Conservation (phyloP, 2,329 filamentous ascomycete genomes). For the Magnaporthiopsis rhizophila region DNA sequence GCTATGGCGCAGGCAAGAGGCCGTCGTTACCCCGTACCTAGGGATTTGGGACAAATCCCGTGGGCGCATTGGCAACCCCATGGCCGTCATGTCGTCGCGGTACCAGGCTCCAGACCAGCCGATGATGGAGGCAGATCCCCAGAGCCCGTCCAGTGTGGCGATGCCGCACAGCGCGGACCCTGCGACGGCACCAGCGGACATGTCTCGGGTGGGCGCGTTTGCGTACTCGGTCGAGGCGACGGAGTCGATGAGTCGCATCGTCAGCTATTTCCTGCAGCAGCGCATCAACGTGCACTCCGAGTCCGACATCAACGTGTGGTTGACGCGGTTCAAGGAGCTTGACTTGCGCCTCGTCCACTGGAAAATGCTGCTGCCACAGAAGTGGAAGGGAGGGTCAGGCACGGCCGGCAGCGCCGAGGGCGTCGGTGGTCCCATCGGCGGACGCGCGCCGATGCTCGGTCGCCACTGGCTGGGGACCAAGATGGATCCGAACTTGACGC, state of each 20-base stretch:
- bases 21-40: conserved; percentile 25
- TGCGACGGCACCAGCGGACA: conserved; percentile 6
- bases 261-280: conserved; percentile 28
- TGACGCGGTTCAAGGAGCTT: conserved; percentile 32
- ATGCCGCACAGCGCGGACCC: conserved; percentile 6
- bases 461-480: conserved; percentile 12
- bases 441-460: not conserved
- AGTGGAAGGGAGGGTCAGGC: conserved; percentile 12
- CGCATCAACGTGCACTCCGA: conserved; percentile 18
- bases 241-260: conserved; percentile 27
- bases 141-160: not conserved
- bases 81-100: conserved; percentile 16
- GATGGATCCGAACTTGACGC: conserved; percentile 41
- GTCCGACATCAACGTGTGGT: conserved; percentile 22
- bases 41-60: conserved; percentile 25
- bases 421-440: not conserved
- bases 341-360: conserved; percentile 27
- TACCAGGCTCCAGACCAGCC: not conserved
- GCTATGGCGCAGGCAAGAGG: conserved; percentile 22
- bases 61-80: conserved; percentile 20
- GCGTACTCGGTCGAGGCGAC: conserved; percentile 30
- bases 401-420: not conserved
- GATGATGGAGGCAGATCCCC: conserved; percentile 1
- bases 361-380: conserved; percentile 17
- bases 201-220: conserved; percentile 26